Base-by-base conservation (phyloP, 768 basidiomycete species). In the Lyophyllum semitale region DNA sequence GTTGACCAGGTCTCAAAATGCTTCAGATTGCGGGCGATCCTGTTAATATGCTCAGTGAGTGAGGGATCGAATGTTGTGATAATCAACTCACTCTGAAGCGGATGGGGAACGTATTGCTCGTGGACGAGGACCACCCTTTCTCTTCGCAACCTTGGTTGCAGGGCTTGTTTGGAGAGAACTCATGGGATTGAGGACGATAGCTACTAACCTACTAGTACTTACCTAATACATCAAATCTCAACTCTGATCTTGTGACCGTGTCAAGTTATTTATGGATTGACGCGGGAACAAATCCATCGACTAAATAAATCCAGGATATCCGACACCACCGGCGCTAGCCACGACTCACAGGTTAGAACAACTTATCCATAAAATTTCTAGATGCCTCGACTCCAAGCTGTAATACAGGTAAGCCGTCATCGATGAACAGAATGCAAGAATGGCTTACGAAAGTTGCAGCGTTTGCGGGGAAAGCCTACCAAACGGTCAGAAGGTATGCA, bases 391-490 rank as follows among this genome's bases (percentile, higher is more conserved):
- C 95, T 32, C 95, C 95, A 51, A 97, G 84, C 92, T 94, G 63
- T 20, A 68, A 62, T 44, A 61, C 54, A 57, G 58, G 46, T 56
- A 43, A 55, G 22, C 45, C 50, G 27, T 25, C 20, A 54, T 30
- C 8, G 48, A 25, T 18, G 6, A 43, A 42, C 51, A 8, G 26
- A 38, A 20, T n/a, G 52, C 43, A 61, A 22, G 13, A 40, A 51
- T 26, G 22, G 82, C 89, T 75, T 65, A 94, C 90, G 74, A 94
- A 93, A 48, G 90, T 89, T 40, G 95, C 95, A 58, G 95, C 95
- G 71, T 98, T 98, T 25, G 95, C 95, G 12, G 95, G 95, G 85
- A 97, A 96, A 38, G 95, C 95, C 84, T 95, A 59, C 5, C 58
- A 44, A 15, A 45, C n/a, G 47, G 18, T 42, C 26, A 23, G 9